Conservation (phyloP, 179 eudicot genomes). For the Corrigiola litoralis region DNA sequence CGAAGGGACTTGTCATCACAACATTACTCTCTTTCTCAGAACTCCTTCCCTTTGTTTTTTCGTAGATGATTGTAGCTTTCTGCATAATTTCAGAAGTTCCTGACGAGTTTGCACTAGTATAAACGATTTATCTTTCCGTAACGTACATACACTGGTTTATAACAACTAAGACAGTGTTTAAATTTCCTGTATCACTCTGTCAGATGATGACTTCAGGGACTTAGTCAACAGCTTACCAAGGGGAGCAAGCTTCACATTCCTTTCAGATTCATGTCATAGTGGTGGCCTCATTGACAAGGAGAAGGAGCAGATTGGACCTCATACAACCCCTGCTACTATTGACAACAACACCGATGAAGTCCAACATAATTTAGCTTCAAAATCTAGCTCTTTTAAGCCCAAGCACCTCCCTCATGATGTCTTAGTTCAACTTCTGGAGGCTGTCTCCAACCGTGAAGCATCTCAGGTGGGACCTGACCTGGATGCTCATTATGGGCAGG, state of each 20-base stretch:
- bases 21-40: no score
- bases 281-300: constrained; percentile 52
- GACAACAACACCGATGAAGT: neutral
- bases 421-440: neutral
- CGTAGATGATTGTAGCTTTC: no score
- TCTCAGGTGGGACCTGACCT: neutral
- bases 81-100: neutral
- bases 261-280: constrained; percentile 63
- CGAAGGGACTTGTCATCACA: no score
- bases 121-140: constrained; percentile 32
- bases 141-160: constrained; percentile 50
- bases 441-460: neutral
- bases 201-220: constrained; percentile 17
- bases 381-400: constrained; percentile 19
- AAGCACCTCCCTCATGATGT: neutral
- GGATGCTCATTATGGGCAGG: neutral
- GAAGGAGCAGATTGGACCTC: constrained; percentile 46
- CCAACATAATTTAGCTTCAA: constrained; percentile 16
- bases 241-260: constrained; percentile 48
- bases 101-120: constrained; percentile 10
- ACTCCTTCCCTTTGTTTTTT: no score
- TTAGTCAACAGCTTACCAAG: constrained; percentile 47
- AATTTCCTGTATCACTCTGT: no score
- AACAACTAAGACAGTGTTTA: no score
- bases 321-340: neutral